Base-by-base conservation (phyloP, 2,329 filamentous ascomycete species). In the Calonectria crousiana region DNA sequence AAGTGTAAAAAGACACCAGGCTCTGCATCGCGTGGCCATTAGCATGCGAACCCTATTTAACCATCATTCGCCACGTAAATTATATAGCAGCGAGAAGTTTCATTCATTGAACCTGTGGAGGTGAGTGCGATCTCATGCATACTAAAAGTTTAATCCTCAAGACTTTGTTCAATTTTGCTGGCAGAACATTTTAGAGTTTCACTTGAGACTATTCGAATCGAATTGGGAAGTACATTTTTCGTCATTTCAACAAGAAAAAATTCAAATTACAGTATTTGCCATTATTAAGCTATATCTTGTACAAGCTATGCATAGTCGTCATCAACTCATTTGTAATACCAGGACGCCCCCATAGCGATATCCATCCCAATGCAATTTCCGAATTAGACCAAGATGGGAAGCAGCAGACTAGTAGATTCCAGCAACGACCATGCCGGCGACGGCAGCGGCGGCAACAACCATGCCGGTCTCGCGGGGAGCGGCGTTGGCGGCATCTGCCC, bases 381-480 rank as follows among this genome's bases (percentile, higher is more conserved):
- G 8, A 38, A 38, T 62, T 41, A 23, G 1, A 28, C 13, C 3
- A 41, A 26, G 16, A 41, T 41, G 8, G 13, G 6, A 41, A 18
- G 20, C 5, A 28, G 38, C 28, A 11, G 8, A 11, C 23, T 62
- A 62, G 23, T 62, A 62, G 14, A 62, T 41, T 41, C 67, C 67
- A 8, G 67, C 67, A 60, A 69, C 52, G 18, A 69, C 52, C 28
- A 69, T 60, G 4, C 67, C 67, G 28, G 67, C 67, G 9, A 60
- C 52, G 4, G 67, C 67, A 26, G 67, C 67, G 14, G 67, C 67
- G n/a, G 53, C 67, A 14, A 60, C 8, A 5, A 23, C 67, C 67
- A 47, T 69, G 52, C 67, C 67, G 13, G 67, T 69, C 67, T 69
- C 67, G 4, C 67, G 67, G 36, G 67, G 67, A 26, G 52, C 38